A percentile compares a stretch with the other conserved stretches of the same genome.
Evolutionary conservation across 2,329 filamentous ascomycete species (phyloP).

Genomic region (Tolypocladium guangdongense): DNA sequence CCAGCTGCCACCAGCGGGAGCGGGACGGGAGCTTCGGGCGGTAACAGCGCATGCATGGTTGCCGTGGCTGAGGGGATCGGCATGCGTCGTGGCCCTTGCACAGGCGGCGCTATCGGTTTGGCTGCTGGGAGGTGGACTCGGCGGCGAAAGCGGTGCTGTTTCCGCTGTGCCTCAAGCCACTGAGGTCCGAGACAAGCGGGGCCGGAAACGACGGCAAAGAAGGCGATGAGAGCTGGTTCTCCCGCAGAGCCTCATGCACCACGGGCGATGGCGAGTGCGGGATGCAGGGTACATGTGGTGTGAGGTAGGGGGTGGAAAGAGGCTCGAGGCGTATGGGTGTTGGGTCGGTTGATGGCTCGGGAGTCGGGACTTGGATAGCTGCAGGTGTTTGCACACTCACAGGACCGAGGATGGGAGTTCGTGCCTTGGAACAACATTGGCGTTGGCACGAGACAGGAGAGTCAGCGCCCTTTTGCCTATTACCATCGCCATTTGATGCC

Average conservation of each 20-base stretch:
- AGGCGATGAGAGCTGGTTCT: neutral
- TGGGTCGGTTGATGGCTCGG: no score
- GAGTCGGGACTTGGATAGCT: no score
- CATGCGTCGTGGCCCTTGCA: neutral
- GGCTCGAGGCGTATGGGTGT: no score
- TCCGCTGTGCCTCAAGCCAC: neutral
- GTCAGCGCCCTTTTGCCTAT: no score
- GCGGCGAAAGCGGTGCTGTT: neutral
- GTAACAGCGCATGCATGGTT: neutral
- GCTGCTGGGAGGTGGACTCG: neutral
- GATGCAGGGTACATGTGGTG: no score
- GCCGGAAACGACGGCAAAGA: neutral
- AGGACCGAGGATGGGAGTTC: no score
- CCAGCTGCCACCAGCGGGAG: no score
- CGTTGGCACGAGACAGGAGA: no score
- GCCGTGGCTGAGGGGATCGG: neutral
- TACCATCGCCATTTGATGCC: no score
- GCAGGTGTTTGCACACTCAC: no score
- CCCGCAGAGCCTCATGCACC: neutral
- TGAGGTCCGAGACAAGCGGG: neutral
- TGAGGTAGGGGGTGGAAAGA: no score
- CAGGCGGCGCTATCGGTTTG: neutral
- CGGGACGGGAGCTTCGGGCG: neutral
- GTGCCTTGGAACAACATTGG: no score
- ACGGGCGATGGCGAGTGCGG: neutral